Percentiles rank a stretch among this genome's conserved stretches.
These are phyloP conservation scores for Malassezia sp. DNA, from an alignment of 1,284 basidiomycete species.

Conservation along the genomic window DNA sequence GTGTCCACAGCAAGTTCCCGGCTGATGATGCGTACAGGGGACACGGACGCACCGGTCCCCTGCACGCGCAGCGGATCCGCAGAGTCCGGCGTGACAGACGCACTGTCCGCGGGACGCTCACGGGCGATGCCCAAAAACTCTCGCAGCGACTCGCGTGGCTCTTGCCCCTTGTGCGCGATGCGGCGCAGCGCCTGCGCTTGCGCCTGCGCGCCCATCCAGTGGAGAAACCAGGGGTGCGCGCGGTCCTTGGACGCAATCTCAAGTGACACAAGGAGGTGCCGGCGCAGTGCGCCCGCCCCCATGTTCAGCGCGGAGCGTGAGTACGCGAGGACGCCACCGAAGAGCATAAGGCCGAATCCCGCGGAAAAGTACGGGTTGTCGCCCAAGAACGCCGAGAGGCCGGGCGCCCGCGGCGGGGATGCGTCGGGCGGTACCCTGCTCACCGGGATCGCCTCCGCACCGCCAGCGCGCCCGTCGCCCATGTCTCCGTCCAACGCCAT, in stretches of 20 bases:
- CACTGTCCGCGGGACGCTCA: neutral
- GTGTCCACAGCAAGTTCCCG: constrained; percentile 95
- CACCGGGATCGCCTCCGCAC: too few species aligned
- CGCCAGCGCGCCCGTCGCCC: too few species aligned
- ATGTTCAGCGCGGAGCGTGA: constrained; percentile 53
- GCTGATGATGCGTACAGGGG: constrained; percentile 46
- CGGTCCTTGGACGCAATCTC: constrained; percentile 94
- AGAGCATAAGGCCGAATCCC: constrained; percentile 42
- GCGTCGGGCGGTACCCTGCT: too few species aligned
- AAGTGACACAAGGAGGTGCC: constrained; percentile 82
- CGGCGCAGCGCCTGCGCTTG: constrained; percentile 41
- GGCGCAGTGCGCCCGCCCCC: constrained; percentile 64
- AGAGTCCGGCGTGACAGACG: neutral
- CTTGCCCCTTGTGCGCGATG: constrained; percentile 26
- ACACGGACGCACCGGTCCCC: constrained; percentile 42
- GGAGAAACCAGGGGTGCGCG: constrained; percentile 90
- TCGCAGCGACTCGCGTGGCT: constrained; percentile 26
- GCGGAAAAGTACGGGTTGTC: constrained; percentile 42
- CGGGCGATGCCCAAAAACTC: constrained; percentile 30
- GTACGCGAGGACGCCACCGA: constrained; percentile 36
- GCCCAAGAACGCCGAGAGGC: constrained; percentile 9
- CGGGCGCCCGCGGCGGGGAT: too few species aligned
- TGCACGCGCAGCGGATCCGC: constrained; percentile 45
- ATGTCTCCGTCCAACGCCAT: too few species aligned
- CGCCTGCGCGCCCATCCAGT: constrained; percentile 71